Evolutionary conservation across 2,329 filamentous ascomycete genomes (phyloP).

Genomic region (Aspergillus luchuensis): DNA sequence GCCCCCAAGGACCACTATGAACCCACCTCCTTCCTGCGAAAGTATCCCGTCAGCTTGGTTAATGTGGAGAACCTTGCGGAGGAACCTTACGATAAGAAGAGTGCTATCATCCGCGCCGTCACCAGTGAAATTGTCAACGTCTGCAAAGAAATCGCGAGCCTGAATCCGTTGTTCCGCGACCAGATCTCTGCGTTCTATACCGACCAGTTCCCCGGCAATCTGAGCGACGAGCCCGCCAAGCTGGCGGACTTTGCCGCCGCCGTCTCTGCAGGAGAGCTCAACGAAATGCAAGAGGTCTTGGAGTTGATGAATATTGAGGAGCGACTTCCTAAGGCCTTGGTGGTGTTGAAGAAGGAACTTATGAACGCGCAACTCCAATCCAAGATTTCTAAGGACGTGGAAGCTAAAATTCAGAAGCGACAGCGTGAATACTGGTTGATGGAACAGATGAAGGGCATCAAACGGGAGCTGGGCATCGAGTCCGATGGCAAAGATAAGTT

Average conservation of each 20-base stretch:
- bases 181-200: conserved; percentile 97
- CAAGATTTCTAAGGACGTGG: conserved; percentile 97
- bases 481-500: conserved; percentile 98
- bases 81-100: conserved; percentile 87
- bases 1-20: conserved; percentile 67
- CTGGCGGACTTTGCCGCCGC: conserved; percentile 96
- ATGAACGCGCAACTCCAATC: conserved; percentile 97
- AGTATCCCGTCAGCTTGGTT: conserved; percentile 89
- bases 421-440: conserved; percentile 98
- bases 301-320: conserved; percentile 89
- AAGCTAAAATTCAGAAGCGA: conserved; percentile 94
- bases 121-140: conserved; percentile 98
- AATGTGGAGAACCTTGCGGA: conserved; percentile 93
- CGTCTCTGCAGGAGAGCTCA: conserved; percentile 89
- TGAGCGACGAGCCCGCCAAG: conserved; percentile 91
- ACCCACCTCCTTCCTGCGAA: conserved; percentile 85
- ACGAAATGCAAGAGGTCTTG: conserved; percentile 89
- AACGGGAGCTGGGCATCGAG: conserved; percentile 91
- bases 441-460: conserved; percentile 99
- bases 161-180: conserved; percentile 94
- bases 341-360: conserved; percentile 94
- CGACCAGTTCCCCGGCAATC: conserved; percentile 90
- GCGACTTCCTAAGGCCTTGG: conserved; percentile 84
- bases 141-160: conserved; percentile 92
- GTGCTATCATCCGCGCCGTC: conserved; percentile 82